Conservation (phyloP, 2,329 filamentous ascomycete genomes). For the Fusarium armeniacum region DNA sequence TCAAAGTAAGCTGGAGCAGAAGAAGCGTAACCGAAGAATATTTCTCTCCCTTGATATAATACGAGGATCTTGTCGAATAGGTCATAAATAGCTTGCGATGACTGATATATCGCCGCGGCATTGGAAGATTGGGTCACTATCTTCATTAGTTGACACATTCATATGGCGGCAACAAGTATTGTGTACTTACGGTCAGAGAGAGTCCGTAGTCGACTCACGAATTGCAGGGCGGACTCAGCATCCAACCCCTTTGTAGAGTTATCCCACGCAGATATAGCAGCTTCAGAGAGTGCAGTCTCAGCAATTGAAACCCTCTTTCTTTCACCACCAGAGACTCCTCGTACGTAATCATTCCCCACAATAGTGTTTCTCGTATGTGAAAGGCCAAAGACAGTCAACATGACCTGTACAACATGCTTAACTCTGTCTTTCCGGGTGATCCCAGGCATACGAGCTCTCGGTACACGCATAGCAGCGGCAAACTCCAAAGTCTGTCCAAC, state of each 20-base stretch:
- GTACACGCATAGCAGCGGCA: conserved; percentile 77
- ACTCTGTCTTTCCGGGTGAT: conserved; percentile 73
- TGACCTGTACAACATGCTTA: conserved; percentile 73
- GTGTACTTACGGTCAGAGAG: conserved; percentile 5
- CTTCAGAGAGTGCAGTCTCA: conserved; percentile 77
- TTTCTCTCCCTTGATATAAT: conserved; percentile 81
- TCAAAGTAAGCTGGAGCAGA: conserved; percentile 75
- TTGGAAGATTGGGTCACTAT: conserved; percentile 18
- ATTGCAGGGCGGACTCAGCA: conserved; percentile 80
- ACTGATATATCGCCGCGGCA: conserved; percentile 77
- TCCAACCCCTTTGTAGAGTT: conserved; percentile 80
- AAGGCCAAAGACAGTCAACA: conserved; percentile 80
- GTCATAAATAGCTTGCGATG: conserved; percentile 76
- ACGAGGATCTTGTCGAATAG: conserved; percentile 82
- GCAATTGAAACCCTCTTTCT: conserved; percentile 86
- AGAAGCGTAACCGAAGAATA: conserved; percentile 77
- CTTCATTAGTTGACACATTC: conserved; percentile 69
- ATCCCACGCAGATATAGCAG: conserved; percentile 74
- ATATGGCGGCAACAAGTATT: background rate
- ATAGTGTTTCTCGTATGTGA: conserved; percentile 79
- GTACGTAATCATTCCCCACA: conserved; percentile 81
- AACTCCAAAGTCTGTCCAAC: conserved; percentile 82
- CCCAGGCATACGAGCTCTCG: conserved; percentile 73
- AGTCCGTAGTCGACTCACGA: conserved; percentile 74
- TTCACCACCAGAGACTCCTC: conserved; percentile 79